A percentile compares a stretch with the other conserved stretches of the same genome.
phyloP scores from a whole-genome alignment of 768 basidiomycete species.

The Pulveroboletus sp. region DNA sequence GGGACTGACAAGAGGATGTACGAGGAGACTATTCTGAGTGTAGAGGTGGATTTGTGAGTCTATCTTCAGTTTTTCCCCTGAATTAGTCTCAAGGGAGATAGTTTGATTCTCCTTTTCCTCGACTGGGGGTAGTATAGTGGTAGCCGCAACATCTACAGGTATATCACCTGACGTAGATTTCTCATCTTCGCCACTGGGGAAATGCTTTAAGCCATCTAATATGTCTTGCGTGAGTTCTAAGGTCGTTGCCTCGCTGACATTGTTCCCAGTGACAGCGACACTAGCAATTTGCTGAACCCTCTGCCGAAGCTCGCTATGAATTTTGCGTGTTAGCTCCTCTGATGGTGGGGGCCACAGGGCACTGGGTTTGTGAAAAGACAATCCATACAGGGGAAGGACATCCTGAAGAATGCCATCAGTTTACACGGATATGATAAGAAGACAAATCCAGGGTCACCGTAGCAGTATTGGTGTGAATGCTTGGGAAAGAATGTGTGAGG shows the following conservation, averaged over 20 bases:
- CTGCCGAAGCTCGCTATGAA: conserved; percentile 55
- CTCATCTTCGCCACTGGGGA: conserved; percentile 2
- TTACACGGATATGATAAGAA: background rate
- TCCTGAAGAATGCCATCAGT: conserved; percentile 45
- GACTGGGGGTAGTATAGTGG: conserved; percentile 38
- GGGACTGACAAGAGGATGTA: conserved; percentile 82
- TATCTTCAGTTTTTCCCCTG: conserved; percentile 53
- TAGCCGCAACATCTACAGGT: conserved; percentile 47
- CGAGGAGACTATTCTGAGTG: conserved; percentile 68
- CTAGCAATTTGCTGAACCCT: conserved; percentile 56
- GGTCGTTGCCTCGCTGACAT: background rate
- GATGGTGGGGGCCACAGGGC: conserved; percentile 74
- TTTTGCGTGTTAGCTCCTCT: conserved; percentile 52
- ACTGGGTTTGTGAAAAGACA: conserved; percentile 75
- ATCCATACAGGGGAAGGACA: conserved; percentile 69
- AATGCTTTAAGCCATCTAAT: conserved; percentile 6
- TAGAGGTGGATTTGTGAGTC: conserved; percentile 82
- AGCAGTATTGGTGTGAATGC: conserved; percentile 75
- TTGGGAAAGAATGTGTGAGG: conserved; percentile 93
- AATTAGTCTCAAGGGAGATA: conserved; percentile 39
- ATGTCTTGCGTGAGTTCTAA: conserved; percentile 4
- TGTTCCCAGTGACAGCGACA: conserved; percentile 24
- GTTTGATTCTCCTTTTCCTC: conserved; percentile 38
- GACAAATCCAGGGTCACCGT: conserved; percentile 48
- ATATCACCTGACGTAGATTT: conserved; percentile 24